These are phyloP conservation scores for Diplodia mutila DNA, from an alignment of 2,329 filamentous ascomycete genomes.

Conservation along the genomic window DNA sequence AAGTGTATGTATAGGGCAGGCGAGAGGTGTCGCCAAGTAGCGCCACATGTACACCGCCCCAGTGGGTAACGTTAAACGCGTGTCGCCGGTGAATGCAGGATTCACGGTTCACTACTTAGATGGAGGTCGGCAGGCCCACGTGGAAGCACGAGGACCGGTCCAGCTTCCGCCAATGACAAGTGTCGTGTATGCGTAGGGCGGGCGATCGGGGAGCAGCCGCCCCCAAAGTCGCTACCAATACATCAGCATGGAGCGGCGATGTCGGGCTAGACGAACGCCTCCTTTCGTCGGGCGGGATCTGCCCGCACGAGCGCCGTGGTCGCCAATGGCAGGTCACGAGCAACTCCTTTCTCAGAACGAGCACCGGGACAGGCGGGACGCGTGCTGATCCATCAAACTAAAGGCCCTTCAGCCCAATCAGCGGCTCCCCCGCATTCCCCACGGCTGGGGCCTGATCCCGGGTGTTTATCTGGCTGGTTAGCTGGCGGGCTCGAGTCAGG, in stretches of 20 bases:
- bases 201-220: too few species aligned
- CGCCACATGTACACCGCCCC: not conserved
- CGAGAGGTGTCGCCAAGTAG: not conserved
- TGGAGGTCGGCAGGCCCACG: not conserved
- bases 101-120: not conserved
- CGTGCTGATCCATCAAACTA: conserved; percentile 1
- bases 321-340: conserved; percentile 7
- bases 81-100: not conserved
- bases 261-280: not conserved
- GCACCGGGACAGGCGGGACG: not conserved
- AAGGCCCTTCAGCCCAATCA: conserved; percentile 1
- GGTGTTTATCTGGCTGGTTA: not conserved
- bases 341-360: not conserved
- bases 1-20: not conserved
- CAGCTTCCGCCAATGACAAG: not conserved
- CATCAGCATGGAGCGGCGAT: too few species aligned
- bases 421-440: conserved; percentile 19
- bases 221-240: too few species aligned
- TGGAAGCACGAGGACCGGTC: not conserved
- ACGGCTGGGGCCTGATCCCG: not conserved
- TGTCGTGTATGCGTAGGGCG: not conserved
- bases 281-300: not conserved
- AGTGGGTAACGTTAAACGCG: not conserved
- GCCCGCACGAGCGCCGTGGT: not conserved
- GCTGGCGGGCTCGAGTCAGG: conserved; percentile 5